Conservation (phyloP, 352 stramenopile species). For the Phytopythium cucurbitacearum region DNA sequence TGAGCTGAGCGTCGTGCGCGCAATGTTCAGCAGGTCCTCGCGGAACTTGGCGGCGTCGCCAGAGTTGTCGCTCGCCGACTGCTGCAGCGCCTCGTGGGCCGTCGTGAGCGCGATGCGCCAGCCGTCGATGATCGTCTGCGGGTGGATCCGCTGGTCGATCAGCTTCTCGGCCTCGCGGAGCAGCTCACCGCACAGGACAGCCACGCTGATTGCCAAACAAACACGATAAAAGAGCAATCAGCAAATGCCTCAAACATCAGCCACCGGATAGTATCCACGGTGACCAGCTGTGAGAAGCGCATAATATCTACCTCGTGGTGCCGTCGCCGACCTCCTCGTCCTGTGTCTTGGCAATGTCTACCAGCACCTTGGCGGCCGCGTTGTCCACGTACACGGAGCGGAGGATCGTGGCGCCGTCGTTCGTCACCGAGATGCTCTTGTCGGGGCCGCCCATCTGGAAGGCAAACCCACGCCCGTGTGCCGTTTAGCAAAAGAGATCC, state of each 20-base stretch:
- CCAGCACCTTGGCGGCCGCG: conserved; percentile 97
- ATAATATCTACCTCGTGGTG: conserved; percentile 81
- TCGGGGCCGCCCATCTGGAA: conserved; percentile 65
- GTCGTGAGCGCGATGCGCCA: conserved; percentile 93
- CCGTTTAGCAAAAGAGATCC: conserved; percentile 1
- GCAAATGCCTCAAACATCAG: too few species aligned
- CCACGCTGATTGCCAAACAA: conserved; percentile 61
- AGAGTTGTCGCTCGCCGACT: conserved; percentile 79
- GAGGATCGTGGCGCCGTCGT: conserved; percentile 99
- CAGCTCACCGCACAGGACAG: conserved; percentile 96
- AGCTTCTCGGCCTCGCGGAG: conserved; percentile 97
- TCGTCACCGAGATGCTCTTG: conserved; percentile 95
- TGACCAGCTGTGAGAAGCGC: neutral
- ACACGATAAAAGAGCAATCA: too few species aligned
- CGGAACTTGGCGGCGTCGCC: conserved; percentile 86
- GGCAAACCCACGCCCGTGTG: neutral
- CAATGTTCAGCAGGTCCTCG: conserved; percentile 96
- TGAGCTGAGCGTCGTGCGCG: conserved; percentile 96
- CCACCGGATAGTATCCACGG: too few species aligned
- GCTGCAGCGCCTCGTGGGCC: conserved; percentile 49
- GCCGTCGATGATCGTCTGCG: conserved; percentile 98
- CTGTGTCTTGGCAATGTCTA: conserved; percentile 98
- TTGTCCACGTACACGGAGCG: conserved; percentile 98
- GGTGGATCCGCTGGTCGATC: conserved; percentile 95
- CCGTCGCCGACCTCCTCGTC: conserved; percentile 99